Evolutionary conservation across 495 filamentous ascomycete genomes (phyloP).

Genomic region (Xylona heveae): DNA sequence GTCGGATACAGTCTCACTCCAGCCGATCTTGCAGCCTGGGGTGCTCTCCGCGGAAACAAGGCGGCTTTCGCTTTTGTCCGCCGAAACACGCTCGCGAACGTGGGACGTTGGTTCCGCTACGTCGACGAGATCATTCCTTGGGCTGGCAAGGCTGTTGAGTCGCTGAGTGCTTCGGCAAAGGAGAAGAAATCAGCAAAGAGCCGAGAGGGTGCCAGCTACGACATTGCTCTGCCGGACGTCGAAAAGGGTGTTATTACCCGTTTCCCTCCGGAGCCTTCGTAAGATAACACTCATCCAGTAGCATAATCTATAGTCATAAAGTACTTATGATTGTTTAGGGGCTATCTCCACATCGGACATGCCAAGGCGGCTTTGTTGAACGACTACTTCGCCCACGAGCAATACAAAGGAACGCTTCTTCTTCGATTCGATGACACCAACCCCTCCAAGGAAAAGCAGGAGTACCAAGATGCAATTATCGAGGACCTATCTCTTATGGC

Average conservation of each 20-base stretch:
- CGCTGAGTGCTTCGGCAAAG: constrained; percentile 33
- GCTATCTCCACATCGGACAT: constrained; percentile 86
- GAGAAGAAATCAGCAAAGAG: constrained; percentile 50
- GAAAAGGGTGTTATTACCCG: constrained; percentile 83
- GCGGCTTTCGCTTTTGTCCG: constrained; percentile 63
- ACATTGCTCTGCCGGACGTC: constrained; percentile 70
- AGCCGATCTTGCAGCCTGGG: constrained; percentile 67
- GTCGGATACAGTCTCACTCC: constrained; percentile 63
- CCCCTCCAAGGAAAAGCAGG: constrained; percentile 78
- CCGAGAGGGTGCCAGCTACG: constrained; percentile 75
- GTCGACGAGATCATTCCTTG: constrained; percentile 62
- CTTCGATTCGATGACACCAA: constrained; percentile 89
- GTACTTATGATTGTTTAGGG: constrained; percentile 22
- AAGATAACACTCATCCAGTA: constrained; percentile 21
- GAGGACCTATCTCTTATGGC: constrained; percentile 75
- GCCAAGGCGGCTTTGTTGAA: constrained; percentile 82
- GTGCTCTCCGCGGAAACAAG: constrained; percentile 67
- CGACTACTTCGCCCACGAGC: constrained; percentile 83
- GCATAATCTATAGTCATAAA: constrained; percentile 1
- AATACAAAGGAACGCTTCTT: constrained; percentile 65
- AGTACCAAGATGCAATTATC: constrained; percentile 75
- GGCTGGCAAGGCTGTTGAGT: constrained; percentile 24
- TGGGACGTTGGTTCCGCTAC: constrained; percentile 76
- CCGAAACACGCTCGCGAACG: constrained; percentile 52
- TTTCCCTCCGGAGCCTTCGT: constrained; percentile 93